Evolutionary conservation across 139 green algal species (phyloP), one percentile per base, ranked within the genome.

Genomic region (Volvox africanus): DNA sequence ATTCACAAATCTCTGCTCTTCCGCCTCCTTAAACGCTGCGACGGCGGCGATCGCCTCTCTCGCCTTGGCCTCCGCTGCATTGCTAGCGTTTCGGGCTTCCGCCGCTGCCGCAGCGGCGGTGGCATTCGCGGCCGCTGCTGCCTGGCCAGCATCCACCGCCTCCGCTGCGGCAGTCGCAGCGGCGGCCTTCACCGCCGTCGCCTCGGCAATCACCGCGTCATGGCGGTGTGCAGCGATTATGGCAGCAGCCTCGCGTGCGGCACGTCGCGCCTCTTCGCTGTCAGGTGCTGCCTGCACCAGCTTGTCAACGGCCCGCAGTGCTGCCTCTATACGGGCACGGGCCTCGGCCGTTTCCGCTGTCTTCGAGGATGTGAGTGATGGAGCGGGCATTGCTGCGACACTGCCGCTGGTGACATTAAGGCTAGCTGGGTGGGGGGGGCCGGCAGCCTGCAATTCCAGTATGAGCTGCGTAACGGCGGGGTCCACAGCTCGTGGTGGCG

Each of bases 241-340:
- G 24, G 36, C 67, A 26, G 67, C 67, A 1, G 83, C 83, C 36
- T 88, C 83, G 6, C n/a, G 35, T 0, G 83, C 83, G 26, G 83
- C 83, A 0, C 67, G 67, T 0, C 83, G 83, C 5, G 35, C 83
- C 83, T 67, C 83, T 0, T 88, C 83, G 24, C 67, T 69, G 9
- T 80, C 67, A 1, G 83, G 67, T 28, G 67, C 35, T 12, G 83
- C 67, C 22, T 68, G 67, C 1, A 80, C 67, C 3, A 88, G 67
- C 67, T 61, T 61, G 19, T 88, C 83, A 3, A 33, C 83, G 17
- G 83, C 83, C n/a, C 61, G 81, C 2, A 87, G 81, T 14, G 81
- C 81, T 1, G 81, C 81, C n/a, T 87, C 81, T 0, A 87, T 28
- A 22, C 61, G 81, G 3, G 61, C 61, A 30, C 36, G 78, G 20